phyloP scores from a whole-genome alignment of 1,284 basidiomycete species.

The Ceratobasidium sp. region DNA sequence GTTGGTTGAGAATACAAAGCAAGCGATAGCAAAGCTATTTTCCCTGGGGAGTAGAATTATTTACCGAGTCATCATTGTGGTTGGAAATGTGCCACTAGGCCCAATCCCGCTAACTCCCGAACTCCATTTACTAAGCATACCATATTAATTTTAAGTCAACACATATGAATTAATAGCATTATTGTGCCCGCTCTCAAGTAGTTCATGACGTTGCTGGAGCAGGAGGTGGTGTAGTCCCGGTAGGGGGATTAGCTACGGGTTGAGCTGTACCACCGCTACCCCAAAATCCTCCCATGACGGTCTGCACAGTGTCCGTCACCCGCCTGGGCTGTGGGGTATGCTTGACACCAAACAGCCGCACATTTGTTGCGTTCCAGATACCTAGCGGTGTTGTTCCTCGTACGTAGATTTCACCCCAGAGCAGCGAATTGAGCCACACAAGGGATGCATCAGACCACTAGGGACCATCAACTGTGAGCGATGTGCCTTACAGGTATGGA shows the following conservation, averaged over 20 bases:
- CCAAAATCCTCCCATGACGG: conserved; percentile 70
- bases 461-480: conserved; percentile 4
- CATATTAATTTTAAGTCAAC: no score
- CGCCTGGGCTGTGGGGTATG: conserved; percentile 73
- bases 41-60: not conserved
- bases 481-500: conserved; percentile 1
- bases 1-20: no score
- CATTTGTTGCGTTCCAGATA: conserved; percentile 87
- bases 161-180: no score
- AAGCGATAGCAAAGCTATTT: not conserved
- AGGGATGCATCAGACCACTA: conserved; percentile 91
- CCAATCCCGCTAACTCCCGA: conserved; percentile 1
- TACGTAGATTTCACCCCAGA: conserved; percentile 96
- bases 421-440: conserved; percentile 87
- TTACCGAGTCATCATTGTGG: conserved; percentile 24
- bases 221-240: conserved; percentile 20
- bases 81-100: conserved; percentile 16
- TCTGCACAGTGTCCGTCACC: conserved; percentile 75
- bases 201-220: conserved; percentile 24
- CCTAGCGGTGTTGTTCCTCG: conserved; percentile 83
- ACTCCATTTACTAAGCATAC: no score
- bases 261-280: conserved; percentile 20
- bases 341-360: conserved; percentile 88
- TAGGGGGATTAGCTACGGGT: not conserved
- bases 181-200: no score